A percentile compares a stretch with the other conserved stretches of the same genome.
Evolutionary conservation across 163 green algal genomes (phyloP).

Genomic region (Scenedesmus sp.): DNA sequence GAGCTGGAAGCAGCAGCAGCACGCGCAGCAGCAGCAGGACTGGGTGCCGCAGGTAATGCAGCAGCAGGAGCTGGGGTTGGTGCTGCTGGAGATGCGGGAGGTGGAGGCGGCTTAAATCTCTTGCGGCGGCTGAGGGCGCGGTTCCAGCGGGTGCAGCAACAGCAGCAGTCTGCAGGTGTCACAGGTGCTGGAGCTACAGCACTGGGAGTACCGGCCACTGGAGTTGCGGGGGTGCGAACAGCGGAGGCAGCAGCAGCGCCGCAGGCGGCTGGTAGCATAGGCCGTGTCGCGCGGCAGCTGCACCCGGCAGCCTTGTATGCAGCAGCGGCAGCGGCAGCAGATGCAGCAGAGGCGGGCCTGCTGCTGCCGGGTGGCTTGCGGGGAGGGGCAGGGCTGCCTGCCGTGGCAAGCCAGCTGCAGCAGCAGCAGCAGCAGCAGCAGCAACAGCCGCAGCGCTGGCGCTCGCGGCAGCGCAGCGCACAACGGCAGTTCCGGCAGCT

Average conservation of each 20-base stretch:
- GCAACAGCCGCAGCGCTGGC: slow-evolving; percentile 25
- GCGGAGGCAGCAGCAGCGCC: background rate
- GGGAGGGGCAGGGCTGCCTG: background rate
- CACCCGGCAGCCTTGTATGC: slow-evolving; percentile 14
- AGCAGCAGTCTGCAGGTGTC: background rate
- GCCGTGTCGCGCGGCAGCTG: slow-evolving; percentile 1
- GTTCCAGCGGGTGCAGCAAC: background rate
- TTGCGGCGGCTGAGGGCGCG: slow-evolving; percentile 6
- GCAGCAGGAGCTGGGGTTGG: background rate
- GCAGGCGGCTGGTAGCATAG: background rate
- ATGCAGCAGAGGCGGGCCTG: slow-evolving; percentile 40
- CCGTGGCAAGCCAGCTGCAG: background rate
- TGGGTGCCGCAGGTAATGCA: background rate
- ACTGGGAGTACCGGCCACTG: background rate
- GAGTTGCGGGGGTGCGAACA: background rate
- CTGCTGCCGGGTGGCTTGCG: slow-evolving; percentile 2
- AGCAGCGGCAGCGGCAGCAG: slow-evolving; percentile 23
- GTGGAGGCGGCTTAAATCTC: background rate
- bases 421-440: background rate
- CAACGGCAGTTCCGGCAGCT: slow-evolving; percentile 5
- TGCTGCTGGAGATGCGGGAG: background rate
- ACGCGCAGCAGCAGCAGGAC: background rate
- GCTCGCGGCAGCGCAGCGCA: slow-evolving; percentile 20
- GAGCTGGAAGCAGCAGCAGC: background rate
- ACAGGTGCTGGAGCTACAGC: too few species aligned